Evolutionary conservation across 768 basidiomycete genomes (phyloP), one percentile per base, ranked within the genome.

Genomic region (Russula sp.): DNA sequence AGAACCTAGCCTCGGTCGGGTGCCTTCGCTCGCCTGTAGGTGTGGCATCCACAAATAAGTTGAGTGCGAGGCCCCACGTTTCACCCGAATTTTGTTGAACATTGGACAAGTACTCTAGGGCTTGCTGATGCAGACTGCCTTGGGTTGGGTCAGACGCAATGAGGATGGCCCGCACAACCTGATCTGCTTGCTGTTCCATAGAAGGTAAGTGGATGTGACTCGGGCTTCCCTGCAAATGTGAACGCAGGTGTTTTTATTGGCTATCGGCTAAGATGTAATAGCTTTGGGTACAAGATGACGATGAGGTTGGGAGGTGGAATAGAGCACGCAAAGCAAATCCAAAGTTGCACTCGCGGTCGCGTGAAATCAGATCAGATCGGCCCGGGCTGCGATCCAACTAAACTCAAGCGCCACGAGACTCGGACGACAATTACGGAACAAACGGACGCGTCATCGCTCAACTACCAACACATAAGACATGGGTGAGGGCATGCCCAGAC

Each of bases 121-220:
- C 95, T 72, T 95, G 87, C 61, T 86, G 87, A 74, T 94, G 90
- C 38, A 96, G 75, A 32, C 81, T 72, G 58, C 76, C 77, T 73
- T 86, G 88, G 14, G 78, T 76, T 57, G 87, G 88, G 77, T 93
- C 87, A 63, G 88, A 88, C 54, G 93, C 94, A 75, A 96, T 87
- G 70, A 81, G 76, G 74, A 95, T 93, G 51, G 94, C 94, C 75
- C 87, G 88, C 18, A 89, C 84, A 65, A 90, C 78, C 71, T 83
- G 87, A 67, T 87, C 82, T 68, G 87, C 78, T 76, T 88, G 84
- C 70, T 82, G 84, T 41, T 90, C 86, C 90, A 90, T 90, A 39
- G 69, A 58, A 55, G 51, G 54, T 52, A 53, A 42, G 39, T 29
- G 25, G 52, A 56, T 9, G 56, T 63, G 66, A 64, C 67, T 58